Evolutionary conservation across 2,329 filamentous ascomycete species (phyloP).

Genomic region (Rhynchosporium graminicola): DNA sequence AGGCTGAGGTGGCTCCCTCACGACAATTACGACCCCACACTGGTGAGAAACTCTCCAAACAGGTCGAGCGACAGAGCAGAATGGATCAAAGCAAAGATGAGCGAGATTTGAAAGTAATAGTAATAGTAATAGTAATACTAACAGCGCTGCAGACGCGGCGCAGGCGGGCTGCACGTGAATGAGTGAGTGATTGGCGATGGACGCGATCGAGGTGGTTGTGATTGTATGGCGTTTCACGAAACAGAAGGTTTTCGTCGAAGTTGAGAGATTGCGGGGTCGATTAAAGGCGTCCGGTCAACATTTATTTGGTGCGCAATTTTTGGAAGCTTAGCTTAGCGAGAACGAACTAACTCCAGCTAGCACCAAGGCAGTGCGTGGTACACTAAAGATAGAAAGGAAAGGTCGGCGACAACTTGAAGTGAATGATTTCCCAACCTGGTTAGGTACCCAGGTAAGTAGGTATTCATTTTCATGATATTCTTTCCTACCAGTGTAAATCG

Average conservation of each 20-base stretch:
- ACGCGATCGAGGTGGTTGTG: not conserved
- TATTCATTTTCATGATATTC: not conserved
- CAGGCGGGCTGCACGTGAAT: conserved; percentile 21
- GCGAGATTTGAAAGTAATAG: not conserved
- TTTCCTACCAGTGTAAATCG: no score
- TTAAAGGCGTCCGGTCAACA: not conserved
- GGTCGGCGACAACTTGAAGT: conserved; percentile 1
- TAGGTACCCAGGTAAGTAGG: not conserved
- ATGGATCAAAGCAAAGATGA: not conserved
- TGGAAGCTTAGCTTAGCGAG: conserved; percentile 2
- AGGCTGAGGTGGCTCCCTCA: conserved; percentile 16
- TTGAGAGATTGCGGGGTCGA: not conserved
- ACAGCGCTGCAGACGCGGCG: conserved; percentile 3
- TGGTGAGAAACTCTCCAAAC: not conserved
- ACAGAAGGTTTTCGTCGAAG: not conserved
- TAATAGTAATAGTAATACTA: not conserved
- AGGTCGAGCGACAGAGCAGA: not conserved
- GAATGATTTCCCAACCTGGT: not conserved
- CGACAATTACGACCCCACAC: conserved; percentile 15
- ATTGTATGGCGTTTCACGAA: conserved; percentile 8
- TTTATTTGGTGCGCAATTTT: not conserved
- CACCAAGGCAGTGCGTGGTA: not conserved
- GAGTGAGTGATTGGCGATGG: not conserved
- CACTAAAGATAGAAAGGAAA: not conserved
- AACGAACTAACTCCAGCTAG: not conserved